Percentiles rank a stretch among this genome's conserved stretches.
Conservation (phyloP, 2,329 filamentous ascomycete species). For the Leptoxyphium fumago region DNA sequence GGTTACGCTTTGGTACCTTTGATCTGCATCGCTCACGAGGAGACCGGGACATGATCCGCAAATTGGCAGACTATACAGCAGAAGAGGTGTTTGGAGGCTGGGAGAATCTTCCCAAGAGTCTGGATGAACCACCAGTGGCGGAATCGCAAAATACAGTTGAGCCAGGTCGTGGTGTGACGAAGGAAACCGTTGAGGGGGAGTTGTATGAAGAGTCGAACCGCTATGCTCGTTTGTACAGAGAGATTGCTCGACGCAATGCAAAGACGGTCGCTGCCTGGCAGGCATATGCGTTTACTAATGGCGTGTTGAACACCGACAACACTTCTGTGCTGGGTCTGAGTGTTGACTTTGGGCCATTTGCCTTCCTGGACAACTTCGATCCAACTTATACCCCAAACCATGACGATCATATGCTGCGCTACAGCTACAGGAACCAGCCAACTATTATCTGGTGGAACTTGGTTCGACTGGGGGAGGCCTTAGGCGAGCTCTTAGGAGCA, state of each 20-base stretch:
- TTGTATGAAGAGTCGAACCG: slow-evolving; percentile 63
- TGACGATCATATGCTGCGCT: slow-evolving; percentile 75
- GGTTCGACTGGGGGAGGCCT: slow-evolving; percentile 72
- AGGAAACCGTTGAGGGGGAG: slow-evolving; percentile 50
- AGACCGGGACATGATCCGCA: slow-evolving; percentile 58
- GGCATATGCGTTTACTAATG: slow-evolving; percentile 98
- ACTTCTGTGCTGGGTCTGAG: slow-evolving; percentile 80
- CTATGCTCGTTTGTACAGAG: slow-evolving; percentile 74
- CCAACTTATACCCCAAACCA: slow-evolving; percentile 92
- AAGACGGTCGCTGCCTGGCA: slow-evolving; percentile 86
- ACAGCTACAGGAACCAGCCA: slow-evolving; percentile 87
- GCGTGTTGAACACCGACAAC: slow-evolving; percentile 95
- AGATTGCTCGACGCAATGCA: slow-evolving; percentile 75
- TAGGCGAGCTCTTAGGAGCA: slow-evolving; percentile 77
- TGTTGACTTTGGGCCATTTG: slow-evolving; percentile 92
- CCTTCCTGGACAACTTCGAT: slow-evolving; percentile 95
- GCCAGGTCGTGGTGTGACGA: slow-evolving; percentile 21
- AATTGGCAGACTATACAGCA: slow-evolving; percentile 66
- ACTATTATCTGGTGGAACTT: slow-evolving; percentile 99
- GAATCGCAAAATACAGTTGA: slow-evolving; percentile 28
- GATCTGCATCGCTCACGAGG: slow-evolving; percentile 75
- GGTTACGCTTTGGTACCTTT: slow-evolving; percentile 90
- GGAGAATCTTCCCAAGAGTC: slow-evolving; percentile 52
- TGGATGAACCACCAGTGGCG: not conserved
- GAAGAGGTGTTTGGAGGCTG: slow-evolving; percentile 81